Conservation (phyloP, 192 early-diverging fungal genomes). For the Coemansia sp. region DNA sequence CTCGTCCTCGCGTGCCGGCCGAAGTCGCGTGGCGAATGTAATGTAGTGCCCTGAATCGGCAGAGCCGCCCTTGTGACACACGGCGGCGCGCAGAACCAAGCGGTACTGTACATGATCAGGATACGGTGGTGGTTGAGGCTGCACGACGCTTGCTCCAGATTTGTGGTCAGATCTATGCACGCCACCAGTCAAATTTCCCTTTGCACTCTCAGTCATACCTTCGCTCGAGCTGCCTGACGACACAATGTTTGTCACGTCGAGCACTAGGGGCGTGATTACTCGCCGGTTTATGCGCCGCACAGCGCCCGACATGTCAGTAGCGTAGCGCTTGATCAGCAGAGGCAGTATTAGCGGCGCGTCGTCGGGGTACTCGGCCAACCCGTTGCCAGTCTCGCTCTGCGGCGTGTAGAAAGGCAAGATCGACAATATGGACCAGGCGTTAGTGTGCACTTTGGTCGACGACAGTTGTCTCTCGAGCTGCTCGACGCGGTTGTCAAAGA, state of each 20-base stretch:
- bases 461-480: constrained; percentile 32
- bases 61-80: constrained; percentile 57
- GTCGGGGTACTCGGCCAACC: constrained; percentile 55
- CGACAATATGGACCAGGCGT: constrained; percentile 69
- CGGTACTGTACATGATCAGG: constrained; percentile 38
- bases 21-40: constrained; percentile 41
- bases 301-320: constrained; percentile 36
- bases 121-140: constrained; percentile 39
- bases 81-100: constrained; percentile 54
- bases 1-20: constrained; percentile 21
- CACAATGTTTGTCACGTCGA: constrained; percentile 29
- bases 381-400: constrained; percentile 61
- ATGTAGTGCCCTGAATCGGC: constrained; percentile 56
- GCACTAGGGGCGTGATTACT: constrained; percentile 54
- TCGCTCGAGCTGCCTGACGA: no score
- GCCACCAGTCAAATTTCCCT: no score
- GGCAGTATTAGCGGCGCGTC: constrained; percentile 61
- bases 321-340: constrained; percentile 68
- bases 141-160: background rate
- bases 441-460: constrained; percentile 51
- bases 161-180: no score
- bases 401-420: constrained; percentile 69
- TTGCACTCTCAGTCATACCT: background rate
- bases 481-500: constrained; percentile 60
- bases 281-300: constrained; percentile 48